Evolutionary conservation across 2,329 filamentous ascomycete species (phyloP), one percentile per base, ranked within the genome.

Genomic region (Aspergillus sojae): DNA sequence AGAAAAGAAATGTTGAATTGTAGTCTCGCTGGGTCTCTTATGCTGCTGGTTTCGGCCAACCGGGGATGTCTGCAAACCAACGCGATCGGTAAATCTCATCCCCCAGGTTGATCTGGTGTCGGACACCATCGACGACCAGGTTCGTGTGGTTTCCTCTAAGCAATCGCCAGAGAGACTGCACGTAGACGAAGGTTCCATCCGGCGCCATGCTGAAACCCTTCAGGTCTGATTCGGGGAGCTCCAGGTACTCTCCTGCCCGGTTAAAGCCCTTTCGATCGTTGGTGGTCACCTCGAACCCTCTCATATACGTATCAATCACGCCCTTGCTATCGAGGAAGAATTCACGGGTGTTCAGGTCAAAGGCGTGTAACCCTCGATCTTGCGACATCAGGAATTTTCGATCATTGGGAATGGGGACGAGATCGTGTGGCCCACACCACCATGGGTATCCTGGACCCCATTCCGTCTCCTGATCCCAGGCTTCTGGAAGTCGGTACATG

Each of bases 71-170:
- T 6, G 61, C 68, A 39, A 64, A 71, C 66, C 65, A 71, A 32
- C 70, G 68, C 56, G 70, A 71, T 46, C 69, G 70, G 48, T 72
- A 72, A 30, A 72, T 71, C 58, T 71, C 69, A 59, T 71, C 63
- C 5, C 70, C 69, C 34, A 64, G 32, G 45, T 67, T 70, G 57
- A 72, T 68, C 48, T 67, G 62, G 16, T 58, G 61, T 7, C 65
- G 62, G 28, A 55, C 43, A 4, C 69, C 69, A 52, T 69, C 57
- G 1, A 64, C 61, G 4, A 72, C 69, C 4, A 72, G 39, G 55
- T 67, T 72, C 52, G 67, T 71, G 60, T 72, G 63, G 19, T 70
- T 67, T 1, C 66, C 67, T 5, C 70, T 66, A 32, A 57, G 67
- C 26, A 65, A 60, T 5, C 23, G 61, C 68, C 67, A 71, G 9